Evolutionary conservation across 805 yeast species (phyloP).

Genomic region (Suhomyces tanzawaensis): DNA sequence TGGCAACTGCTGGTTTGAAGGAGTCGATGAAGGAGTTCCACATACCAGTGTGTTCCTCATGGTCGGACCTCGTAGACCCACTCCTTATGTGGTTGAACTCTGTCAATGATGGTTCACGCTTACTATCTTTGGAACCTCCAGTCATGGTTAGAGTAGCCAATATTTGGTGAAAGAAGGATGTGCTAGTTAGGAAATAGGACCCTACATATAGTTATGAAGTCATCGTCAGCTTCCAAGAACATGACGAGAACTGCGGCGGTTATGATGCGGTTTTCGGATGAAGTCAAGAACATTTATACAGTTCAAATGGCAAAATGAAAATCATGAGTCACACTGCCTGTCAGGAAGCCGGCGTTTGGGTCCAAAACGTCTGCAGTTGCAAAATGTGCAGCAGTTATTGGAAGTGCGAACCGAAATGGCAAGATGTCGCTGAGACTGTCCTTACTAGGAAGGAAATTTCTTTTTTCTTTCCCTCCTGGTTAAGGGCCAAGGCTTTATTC

Average conservation of each 20-base stretch:
- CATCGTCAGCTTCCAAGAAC: neutral
- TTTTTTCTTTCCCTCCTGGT: neutral
- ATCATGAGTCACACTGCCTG: slow-evolving; percentile 6
- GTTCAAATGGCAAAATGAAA: slow-evolving; percentile 5
- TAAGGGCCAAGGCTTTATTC: neutral
- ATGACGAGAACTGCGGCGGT: no score
- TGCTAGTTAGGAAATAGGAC: neutral
- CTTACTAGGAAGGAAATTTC: neutral
- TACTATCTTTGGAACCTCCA: neutral
- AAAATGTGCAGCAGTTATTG: slow-evolving; percentile 1
- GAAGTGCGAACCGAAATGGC: slow-evolving; percentile 4
- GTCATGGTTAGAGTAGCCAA: neutral
- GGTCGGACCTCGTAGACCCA: slow-evolving; percentile 14
- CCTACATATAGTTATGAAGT: neutral
- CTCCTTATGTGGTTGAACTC: slow-evolving; percentile 12
- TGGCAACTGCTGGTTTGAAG: slow-evolving; percentile 32
- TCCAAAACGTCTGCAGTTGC: neutral
- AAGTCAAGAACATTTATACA: slow-evolving; percentile 1
- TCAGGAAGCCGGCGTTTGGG: neutral
- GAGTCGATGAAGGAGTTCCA: slow-evolving; percentile 32
- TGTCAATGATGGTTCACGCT: slow-evolving; percentile 2
- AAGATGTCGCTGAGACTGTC: neutral
- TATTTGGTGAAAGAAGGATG: neutral
- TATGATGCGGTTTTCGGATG: neutral
- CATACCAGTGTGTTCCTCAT: slow-evolving; percentile 9